Evolutionary conservation across 2,329 filamentous ascomycete species (phyloP), one percentile per base, ranked within the genome.

Genomic region (Diaporthe caulivora): DNA sequence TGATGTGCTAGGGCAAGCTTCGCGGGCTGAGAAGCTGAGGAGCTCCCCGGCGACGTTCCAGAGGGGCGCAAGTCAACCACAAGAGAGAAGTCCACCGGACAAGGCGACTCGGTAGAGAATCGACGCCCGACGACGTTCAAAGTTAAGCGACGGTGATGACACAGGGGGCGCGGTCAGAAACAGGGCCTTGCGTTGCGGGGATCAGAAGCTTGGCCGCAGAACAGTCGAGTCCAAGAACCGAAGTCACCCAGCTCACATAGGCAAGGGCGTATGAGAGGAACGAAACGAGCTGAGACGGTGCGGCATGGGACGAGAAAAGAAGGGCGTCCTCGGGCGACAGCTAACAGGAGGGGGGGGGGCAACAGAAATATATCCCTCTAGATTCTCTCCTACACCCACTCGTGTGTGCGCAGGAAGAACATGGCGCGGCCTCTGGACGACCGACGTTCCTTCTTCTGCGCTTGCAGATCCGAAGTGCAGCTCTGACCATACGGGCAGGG

Each of bases 331-430:
- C 55, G 60, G 44, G 40, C 60, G n/a, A 15, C 29, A 60, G 34
- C 29, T 21, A 17, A 34, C n/a, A 55, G 55, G 72, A 47, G 49
- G 72, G 72, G 55, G 69, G 68, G 67, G 11, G n/a, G n/a, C n/a
- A 60, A 75, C 73, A 72, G 57, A 40, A 55, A 71, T 73, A 73
- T 75, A 75, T 57, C 42, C 71, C 29, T 67, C 65, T 62, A 65
- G 70, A 70, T 72, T 70, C 60, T n/a, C 71, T 54, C 34, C 21
- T 40, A 51, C 26, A 37, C 37, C 47, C 55, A 54, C 57, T 58
- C 21, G 44, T 18, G 47, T 44, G 21, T 37, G 44, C 44, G 51
- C 62, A 65, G 62, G 53, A 67, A 67, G 62, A 67, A 67, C 31
- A 60, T 62, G 69, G 55, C 24, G 31, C 24, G 31, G 31, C 47